Base-by-base conservation (phyloP, 352 stramenopile species). In the Ochromonadaceae sp. region DNA sequence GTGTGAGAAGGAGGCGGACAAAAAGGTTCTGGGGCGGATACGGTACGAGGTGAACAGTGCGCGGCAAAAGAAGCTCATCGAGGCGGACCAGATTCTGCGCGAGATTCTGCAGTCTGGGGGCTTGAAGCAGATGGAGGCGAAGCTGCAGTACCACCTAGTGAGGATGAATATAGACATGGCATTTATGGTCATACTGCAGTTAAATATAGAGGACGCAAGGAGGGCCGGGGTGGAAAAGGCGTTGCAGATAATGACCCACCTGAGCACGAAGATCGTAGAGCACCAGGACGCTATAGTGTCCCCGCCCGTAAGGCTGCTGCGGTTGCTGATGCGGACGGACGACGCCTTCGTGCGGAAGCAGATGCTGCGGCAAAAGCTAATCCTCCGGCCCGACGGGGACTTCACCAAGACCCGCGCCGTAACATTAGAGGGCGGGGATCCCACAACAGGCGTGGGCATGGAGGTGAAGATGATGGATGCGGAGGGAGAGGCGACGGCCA, bases 121-220 rank as follows among this genome's bases (percentile, higher is more conserved):
- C 5, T 35, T 56, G 9, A 56, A 56, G 22, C 2, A 56, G 25
- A 56, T 56, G 47, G 47, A 56, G 40, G 47, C 47, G n/a, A 56
- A 56, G 25, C 22, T 56, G 40, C 2, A 5, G 4, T 36, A 7
- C 22, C 47, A 56, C 40, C 40, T 56, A 34, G 5, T 30, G n/a
- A 38, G 25, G 25, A 20, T 2, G 22, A 34, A 56, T 25, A 56
- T 56, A 40, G 9, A 56, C 22, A 35, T 56, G 22, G 9, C 47
- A 7, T 56, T 56, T 56, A 35, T 56, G 22, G 22, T 56, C 15
- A 56, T 56, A 25, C 25, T 56, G 22, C 9, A 56, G 22, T 5
- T 56, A 7, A 56, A 56, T 34, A 35, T 56, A 36, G 47, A 56
- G 22, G 22, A 56, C 40, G 47, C 47, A 12, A 7, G n/a, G 9